Evolutionary conservation across 768 basidiomycete genomes (phyloP).

Genomic region (Suillus subluteus): DNA sequence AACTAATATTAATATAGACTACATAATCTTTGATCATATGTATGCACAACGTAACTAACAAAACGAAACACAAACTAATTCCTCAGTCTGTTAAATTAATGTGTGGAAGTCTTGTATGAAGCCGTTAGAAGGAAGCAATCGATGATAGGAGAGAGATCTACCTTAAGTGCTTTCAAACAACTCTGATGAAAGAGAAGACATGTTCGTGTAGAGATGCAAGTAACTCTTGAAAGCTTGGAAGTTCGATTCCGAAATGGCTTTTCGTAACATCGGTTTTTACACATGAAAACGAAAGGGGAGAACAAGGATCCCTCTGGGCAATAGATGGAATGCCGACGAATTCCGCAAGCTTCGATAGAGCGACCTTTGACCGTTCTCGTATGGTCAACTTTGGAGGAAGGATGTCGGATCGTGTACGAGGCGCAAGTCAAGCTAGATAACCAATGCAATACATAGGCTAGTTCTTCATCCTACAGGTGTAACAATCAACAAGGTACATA

Average conservation of each 20-base stretch:
- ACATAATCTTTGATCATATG: neutral
- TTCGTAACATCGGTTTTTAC: conserved; percentile 53
- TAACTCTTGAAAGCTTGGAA: too few species aligned
- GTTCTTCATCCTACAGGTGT: neutral
- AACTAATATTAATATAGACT: neutral
- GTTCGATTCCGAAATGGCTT: conserved; percentile 19
- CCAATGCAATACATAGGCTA: too few species aligned
- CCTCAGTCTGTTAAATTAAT: too few species aligned
- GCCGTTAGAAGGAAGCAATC: neutral
- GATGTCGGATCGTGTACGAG: conserved; percentile 54
- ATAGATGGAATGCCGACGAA: conserved; percentile 51
- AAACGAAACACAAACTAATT: neutral
- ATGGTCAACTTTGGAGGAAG: conserved; percentile 37
- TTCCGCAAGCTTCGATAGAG: conserved; percentile 56
- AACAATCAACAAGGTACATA: neutral
- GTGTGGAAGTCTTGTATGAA: too few species aligned
- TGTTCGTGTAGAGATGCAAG: too few species aligned
- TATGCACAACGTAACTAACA: neutral
- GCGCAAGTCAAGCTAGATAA: conserved; percentile 17
- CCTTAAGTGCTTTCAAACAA: too few species aligned
- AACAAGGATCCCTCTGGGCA: conserved; percentile 55
- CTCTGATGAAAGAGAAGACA: too few species aligned
- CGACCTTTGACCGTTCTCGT: conserved; percentile 55
- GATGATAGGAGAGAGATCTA: neutral
- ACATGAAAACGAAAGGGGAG: conserved; percentile 70